Evolutionary conservation across 176 grass and related monocot species (phyloP).

Genomic region (Puya raimondii): DNA sequence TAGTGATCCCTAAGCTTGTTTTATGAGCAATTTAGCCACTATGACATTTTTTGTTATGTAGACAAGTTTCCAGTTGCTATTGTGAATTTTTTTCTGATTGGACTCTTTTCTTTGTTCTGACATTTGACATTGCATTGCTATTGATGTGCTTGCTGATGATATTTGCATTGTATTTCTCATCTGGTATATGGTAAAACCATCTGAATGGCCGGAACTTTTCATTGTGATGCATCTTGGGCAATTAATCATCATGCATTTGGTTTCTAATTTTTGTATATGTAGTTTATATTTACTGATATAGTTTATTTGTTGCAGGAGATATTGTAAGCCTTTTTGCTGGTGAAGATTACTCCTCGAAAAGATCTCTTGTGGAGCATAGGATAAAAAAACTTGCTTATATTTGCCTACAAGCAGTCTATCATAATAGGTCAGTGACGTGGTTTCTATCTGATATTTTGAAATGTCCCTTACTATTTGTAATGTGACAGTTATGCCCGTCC

Average conservation of each 20-base stretch:
- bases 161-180: too few species aligned
- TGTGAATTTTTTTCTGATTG: too few species aligned
- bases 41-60: too few species aligned
- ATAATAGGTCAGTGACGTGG: slow-evolving; percentile 49
- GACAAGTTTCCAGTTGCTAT: too few species aligned
- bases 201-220: too few species aligned
- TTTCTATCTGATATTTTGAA: not conserved
- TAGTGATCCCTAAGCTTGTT: too few species aligned
- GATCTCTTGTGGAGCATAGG: slow-evolving; percentile 43
- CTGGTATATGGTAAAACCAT: too few species aligned
- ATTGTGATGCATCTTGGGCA: not conserved
- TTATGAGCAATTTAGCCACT: too few species aligned
- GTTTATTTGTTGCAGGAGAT: slow-evolving; percentile 49
- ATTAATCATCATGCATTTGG: not conserved
- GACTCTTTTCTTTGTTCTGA: too few species aligned
- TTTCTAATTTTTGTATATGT: slow-evolving; percentile 13
- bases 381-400: slow-evolving; percentile 72
- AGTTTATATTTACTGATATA: not conserved
- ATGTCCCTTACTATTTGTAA: not conserved
- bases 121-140: too few species aligned
- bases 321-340: slow-evolving; percentile 66
- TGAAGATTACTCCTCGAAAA: slow-evolving; percentile 33
- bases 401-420: slow-evolving; percentile 61
- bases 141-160: too few species aligned
- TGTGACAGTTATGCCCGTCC: not conserved